Evolutionary conservation across 2,329 filamentous ascomycete genomes (phyloP).

Genomic region (Aspergillus chevalieri): DNA sequence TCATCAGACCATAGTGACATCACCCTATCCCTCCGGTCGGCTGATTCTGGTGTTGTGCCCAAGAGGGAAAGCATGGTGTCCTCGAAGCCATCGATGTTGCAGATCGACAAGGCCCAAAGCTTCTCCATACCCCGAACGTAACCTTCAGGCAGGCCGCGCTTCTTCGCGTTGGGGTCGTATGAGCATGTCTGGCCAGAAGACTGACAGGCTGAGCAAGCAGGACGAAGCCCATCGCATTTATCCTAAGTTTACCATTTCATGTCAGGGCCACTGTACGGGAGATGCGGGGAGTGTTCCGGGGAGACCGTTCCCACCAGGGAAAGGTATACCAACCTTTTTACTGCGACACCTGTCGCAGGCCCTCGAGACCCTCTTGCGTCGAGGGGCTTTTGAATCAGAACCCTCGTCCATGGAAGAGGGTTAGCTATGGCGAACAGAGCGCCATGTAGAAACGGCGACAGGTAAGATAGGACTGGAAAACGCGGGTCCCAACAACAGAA

Average conservation of each 20-base stretch:
- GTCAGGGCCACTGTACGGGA: neutral
- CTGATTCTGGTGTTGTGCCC: constrained; percentile 28
- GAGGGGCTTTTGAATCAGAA: constrained; percentile 30
- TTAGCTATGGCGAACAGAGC: constrained; percentile 13
- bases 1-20: constrained; percentile 37
- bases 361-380: constrained; percentile 41
- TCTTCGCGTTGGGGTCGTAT: constrained; percentile 41
- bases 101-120: constrained; percentile 40
- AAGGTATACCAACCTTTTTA: constrained; percentile 29
- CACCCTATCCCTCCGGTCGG: constrained; percentile 26
- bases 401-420: constrained; percentile 35
- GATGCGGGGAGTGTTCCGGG: neutral
- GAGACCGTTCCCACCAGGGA: neutral
- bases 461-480: neutral
- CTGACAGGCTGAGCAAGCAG: constrained; percentile 38
- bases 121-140: constrained; percentile 44
- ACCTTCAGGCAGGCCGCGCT: constrained; percentile 41
- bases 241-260: constrained; percentile 18
- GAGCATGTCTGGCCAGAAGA: constrained; percentile 35
- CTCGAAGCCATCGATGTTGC: constrained; percentile 41
- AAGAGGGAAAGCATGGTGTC: constrained; percentile 35
- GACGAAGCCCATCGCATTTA: constrained; percentile 41
- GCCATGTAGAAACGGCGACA: constrained; percentile 16
- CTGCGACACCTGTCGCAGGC: constrained; percentile 42
- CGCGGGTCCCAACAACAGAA: neutral